Evolutionary conservation across 805 yeast genomes (phyloP).

Genomic region (Groenewaldozyma tartarivorans): DNA sequence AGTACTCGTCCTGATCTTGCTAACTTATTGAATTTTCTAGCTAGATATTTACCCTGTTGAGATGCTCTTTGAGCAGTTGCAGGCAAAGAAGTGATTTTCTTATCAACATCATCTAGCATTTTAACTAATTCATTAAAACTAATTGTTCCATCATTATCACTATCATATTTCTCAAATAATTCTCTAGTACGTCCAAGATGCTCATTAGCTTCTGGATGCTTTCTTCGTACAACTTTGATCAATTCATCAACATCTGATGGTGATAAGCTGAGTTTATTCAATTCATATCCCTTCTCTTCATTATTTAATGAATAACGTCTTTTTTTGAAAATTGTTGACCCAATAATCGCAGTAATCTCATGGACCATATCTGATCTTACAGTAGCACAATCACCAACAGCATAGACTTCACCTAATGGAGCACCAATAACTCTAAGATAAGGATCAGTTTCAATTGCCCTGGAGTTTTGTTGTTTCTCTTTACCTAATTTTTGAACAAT

Average conservation of each 20-base stretch:
- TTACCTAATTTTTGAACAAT: slow-evolving; percentile 39
- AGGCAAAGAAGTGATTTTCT: slow-evolving; percentile 57
- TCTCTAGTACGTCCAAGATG: slow-evolving; percentile 43
- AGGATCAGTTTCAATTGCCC: slow-evolving; percentile 72
- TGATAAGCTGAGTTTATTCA: slow-evolving; percentile 38
- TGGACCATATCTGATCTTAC: slow-evolving; percentile 51
- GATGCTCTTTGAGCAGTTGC: slow-evolving; percentile 69
- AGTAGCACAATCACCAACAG: slow-evolving; percentile 65
- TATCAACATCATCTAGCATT: slow-evolving; percentile 45
- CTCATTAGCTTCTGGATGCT: slow-evolving; percentile 51
- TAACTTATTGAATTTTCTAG: slow-evolving; percentile 46
- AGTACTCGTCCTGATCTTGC: slow-evolving; percentile 38
- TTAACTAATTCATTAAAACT: slow-evolving; percentile 42
- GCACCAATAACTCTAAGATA: slow-evolving; percentile 62
- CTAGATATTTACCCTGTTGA: slow-evolving; percentile 62
- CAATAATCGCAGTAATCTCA: slow-evolving; percentile 43
- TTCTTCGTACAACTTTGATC: slow-evolving; percentile 37
- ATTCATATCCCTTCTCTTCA: slow-evolving; percentile 38
- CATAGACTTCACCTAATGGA: slow-evolving; percentile 57
- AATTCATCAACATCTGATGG: slow-evolving; percentile 41
- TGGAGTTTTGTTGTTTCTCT: slow-evolving; percentile 45
- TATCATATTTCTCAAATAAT: slow-evolving; percentile 44
- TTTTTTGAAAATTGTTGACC: slow-evolving; percentile 13
- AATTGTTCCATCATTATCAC: slow-evolving; percentile 38
- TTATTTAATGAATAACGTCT: slow-evolving; percentile 14